Percentiles rank a stretch among this genome's conserved stretches.
Conservation (phyloP, 139 green algal species). For the Microglena sp. region DNA sequence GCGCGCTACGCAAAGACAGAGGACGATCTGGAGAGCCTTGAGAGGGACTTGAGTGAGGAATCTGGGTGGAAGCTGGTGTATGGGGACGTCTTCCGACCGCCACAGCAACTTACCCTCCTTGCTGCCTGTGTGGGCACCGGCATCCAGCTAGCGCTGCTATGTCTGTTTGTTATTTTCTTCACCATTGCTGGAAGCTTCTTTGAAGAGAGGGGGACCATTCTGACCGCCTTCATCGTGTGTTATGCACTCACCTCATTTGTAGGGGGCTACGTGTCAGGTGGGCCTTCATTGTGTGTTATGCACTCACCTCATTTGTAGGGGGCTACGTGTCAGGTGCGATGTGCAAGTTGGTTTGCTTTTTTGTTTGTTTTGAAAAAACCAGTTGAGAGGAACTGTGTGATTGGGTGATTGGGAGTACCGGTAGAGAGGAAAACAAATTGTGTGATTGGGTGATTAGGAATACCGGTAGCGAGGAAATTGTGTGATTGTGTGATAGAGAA, state of each 20-base stretch:
- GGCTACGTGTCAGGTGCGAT: no score
- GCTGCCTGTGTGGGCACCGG: slow-evolving; percentile 53
- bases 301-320: slow-evolving; percentile 68
- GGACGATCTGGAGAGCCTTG: slow-evolving; percentile 80
- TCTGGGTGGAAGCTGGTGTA: slow-evolving; percentile 97
- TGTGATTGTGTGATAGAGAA: no score
- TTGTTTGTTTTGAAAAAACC: no score
- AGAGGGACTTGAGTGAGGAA: slow-evolving; percentile 74
- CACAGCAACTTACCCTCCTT: slow-evolving; percentile 64
- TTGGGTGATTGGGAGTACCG: no score
- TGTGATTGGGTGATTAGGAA: no score
- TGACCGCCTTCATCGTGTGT: slow-evolving; percentile 88
- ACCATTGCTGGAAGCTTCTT: slow-evolving; percentile 71
- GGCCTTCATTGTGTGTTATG: slow-evolving; percentile 89
- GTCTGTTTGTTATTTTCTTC: slow-evolving; percentile 77
- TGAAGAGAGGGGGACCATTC: slow-evolving; percentile 31
- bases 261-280: no score
- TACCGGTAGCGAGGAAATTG: no score
- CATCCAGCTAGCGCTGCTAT: slow-evolving; percentile 77
- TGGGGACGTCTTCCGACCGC: slow-evolving; percentile 91
- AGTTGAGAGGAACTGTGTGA: no score
- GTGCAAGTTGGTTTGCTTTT: background rate
- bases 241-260: slow-evolving; percentile 84
- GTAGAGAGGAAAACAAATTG: no score
- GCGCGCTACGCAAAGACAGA: slow-evolving; percentile 56